phyloP scores from a whole-genome alignment of 192 early-diverging fungal species.

The Phlyctochytrium bullatum region DNA sequence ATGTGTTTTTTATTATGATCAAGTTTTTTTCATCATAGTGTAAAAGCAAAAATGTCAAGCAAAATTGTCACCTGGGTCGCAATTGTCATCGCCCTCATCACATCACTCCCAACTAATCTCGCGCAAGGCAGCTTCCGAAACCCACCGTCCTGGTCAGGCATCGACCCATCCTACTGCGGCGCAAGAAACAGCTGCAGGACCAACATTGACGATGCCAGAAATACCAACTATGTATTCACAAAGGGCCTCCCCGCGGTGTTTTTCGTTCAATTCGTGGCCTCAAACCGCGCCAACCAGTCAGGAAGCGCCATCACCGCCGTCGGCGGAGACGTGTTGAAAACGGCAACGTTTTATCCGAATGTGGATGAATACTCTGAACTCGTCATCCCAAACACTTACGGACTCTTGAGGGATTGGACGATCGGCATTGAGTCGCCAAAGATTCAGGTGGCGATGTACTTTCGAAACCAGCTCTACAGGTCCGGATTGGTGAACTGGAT shows the following conservation, averaged over 20 bases:
- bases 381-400: slow-evolving; percentile 29
- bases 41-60: too few species aligned
- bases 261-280: not conserved
- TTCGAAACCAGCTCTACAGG: slow-evolving; percentile 21
- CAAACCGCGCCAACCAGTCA: not conserved
- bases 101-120: too few species aligned
- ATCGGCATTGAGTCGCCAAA: not conserved
- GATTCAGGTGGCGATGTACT: slow-evolving; percentile 30
- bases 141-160: too few species aligned
- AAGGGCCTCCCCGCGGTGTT: slow-evolving; percentile 1
- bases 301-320: not conserved
- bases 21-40: too few species aligned
- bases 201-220: too few species aligned
- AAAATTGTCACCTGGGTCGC: too few species aligned
- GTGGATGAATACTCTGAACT: slow-evolving; percentile 47
- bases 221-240: too few species aligned
- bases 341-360: slow-evolving; percentile 40
- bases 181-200: too few species aligned
- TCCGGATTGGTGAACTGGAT: slow-evolving; percentile 19
- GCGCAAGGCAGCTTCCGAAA: too few species aligned
- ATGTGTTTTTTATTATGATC: too few species aligned
- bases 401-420: slow-evolving; percentile 3
- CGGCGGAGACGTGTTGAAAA: slow-evolving; percentile 9
- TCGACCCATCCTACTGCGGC: too few species aligned
- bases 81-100: too few species aligned